These are phyloP conservation scores for Candida glucosophila DNA, from an alignment of 1,139 yeast species.

Conservation along the genomic window DNA sequence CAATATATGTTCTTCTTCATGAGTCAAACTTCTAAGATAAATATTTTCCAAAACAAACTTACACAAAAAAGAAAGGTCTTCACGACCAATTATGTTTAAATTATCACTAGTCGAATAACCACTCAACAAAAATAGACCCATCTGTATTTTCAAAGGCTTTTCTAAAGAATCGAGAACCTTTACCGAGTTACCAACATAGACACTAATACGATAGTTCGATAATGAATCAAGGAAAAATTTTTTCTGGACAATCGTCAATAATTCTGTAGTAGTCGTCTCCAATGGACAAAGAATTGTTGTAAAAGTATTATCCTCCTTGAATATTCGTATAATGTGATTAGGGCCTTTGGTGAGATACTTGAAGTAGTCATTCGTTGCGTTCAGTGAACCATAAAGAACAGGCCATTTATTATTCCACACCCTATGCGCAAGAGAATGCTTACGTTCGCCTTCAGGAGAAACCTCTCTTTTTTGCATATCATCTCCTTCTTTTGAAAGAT, in stretches of 20 bases:
- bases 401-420: conserved; percentile 15
- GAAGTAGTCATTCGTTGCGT: conserved; percentile 5
- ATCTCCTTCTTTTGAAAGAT: neutral
- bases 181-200: conserved; percentile 71
- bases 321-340: conserved; percentile 56
- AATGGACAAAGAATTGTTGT: conserved; percentile 70
- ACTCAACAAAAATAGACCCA: conserved; percentile 61
- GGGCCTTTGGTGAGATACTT: conserved; percentile 18
- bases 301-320: conserved; percentile 74
- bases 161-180: conserved; percentile 68
- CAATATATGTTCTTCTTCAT: conserved; percentile 56
- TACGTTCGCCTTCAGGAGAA: neutral
- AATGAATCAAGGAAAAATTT: conserved; percentile 69
- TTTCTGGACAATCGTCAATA: conserved; percentile 58
- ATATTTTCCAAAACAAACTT: conserved; percentile 75
- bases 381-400: conserved; percentile 25
- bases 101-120: conserved; percentile 78
- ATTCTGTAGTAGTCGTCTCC: conserved; percentile 70
- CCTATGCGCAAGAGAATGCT: no score
- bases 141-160: conserved; percentile 71
- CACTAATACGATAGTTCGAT: conserved; percentile 70
- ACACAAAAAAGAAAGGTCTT: conserved; percentile 78
- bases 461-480: neutral
- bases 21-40: conserved; percentile 58
- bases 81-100: conserved; percentile 73